Evolutionary conservation across 2,329 filamentous ascomycete genomes (phyloP).

Genomic region (Apiospora saccharicola): DNA sequence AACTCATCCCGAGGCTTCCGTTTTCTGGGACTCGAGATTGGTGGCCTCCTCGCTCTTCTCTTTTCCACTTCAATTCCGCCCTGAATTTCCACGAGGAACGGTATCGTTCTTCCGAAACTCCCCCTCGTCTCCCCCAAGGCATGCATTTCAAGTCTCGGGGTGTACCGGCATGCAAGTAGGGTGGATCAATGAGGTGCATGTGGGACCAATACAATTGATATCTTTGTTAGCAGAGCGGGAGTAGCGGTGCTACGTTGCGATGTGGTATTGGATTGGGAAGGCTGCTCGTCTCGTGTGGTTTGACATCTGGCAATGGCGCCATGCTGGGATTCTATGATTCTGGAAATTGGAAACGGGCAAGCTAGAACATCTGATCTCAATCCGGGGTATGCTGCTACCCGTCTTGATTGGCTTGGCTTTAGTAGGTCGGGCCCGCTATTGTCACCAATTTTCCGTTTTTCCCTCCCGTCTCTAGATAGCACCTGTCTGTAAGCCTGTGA

Average conservation of each 20-base stretch:
- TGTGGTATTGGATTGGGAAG: neutral
- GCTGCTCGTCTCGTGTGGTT: neutral
- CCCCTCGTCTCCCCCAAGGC: neutral
- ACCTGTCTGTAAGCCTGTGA: neutral
- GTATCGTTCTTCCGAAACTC: neutral
- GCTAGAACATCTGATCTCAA: neutral
- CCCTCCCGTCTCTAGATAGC: neutral
- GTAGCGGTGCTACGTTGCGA: constrained; percentile 5
- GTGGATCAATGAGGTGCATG: neutral
- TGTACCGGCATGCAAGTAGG: neutral
- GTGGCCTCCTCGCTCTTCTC: neutral
- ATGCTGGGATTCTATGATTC: neutral
- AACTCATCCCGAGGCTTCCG: neutral
- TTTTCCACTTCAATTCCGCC: neutral
- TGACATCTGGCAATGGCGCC: neutral
- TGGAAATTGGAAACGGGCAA: neutral
- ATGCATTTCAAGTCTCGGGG: neutral
- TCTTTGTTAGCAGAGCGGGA: neutral
- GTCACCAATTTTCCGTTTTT: neutral
- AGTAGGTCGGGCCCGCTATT: neutral
- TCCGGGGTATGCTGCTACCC: neutral
- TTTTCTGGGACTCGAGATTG: neutral
- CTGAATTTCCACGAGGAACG: neutral
- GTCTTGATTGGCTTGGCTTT: neutral
- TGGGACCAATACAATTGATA: neutral